These are phyloP conservation scores for Fagus crenata DNA, from an alignment of 306 rosid genomes.

Conservation along the genomic window DNA sequence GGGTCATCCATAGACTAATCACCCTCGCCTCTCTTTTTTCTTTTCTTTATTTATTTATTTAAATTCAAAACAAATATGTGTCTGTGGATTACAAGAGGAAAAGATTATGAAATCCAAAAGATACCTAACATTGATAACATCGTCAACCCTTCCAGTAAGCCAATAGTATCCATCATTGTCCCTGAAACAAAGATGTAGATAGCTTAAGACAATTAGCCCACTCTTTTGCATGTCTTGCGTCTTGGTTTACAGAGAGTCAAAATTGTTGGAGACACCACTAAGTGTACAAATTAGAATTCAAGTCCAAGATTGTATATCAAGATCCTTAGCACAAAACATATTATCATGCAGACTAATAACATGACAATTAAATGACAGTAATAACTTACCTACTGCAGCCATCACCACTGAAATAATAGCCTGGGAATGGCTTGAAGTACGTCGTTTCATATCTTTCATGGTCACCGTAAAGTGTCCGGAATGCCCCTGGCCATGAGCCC, in stretches of 20 bases:
- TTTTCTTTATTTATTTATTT: too few relatives aligned
- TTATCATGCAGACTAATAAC: conserved; percentile 5
- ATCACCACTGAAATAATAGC: conserved; percentile 96
- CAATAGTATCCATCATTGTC: conserved; percentile 97
- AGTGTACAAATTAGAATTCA: background rate
- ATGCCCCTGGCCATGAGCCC: conserved; percentile 96
- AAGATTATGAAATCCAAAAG: conserved; percentile 15
- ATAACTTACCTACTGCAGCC: conserved; percentile 82
- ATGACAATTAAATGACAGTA: conserved; percentile 11
- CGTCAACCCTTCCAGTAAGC: conserved; percentile 99
- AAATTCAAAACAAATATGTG: too few relatives aligned
- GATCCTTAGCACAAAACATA: background rate
- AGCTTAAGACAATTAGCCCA: conserved; percentile 31
- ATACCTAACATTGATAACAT: conserved; percentile 97
- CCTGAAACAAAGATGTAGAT: conserved; percentile 51
- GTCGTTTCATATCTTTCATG: conserved; percentile 98
- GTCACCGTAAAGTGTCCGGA: conserved; percentile 91
- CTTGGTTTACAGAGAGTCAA: conserved; percentile 2
- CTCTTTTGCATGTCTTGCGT: conserved; percentile 8
- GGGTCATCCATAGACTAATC: too few relatives aligned
- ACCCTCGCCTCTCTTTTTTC: too few relatives aligned
- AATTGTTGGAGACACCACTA: background rate
- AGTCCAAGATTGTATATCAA: conserved; percentile 17
- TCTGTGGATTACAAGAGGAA: background rate
- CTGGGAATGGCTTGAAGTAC: conserved; percentile 93